Evolutionary conservation across 2,329 filamentous ascomycete species (phyloP).

Genomic region (Xylaria polymorpha): DNA sequence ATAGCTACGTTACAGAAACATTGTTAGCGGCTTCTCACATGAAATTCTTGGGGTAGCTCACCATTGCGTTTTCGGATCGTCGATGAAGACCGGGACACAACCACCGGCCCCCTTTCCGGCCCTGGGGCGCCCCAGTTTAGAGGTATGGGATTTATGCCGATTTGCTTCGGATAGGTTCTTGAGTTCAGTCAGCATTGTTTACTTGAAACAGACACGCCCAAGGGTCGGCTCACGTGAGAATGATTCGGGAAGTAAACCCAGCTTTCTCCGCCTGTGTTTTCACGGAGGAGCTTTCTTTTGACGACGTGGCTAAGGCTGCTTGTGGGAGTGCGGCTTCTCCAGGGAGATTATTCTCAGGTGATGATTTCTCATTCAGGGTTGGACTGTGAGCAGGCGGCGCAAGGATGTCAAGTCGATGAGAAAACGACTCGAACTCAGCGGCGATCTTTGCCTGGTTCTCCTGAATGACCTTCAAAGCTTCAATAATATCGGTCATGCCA

Average conservation of each 20-base stretch:
- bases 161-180: conserved; percentile 90
- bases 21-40: conserved; percentile 36
- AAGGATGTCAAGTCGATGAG: conserved; percentile 48
- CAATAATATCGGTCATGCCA: conserved; percentile 47
- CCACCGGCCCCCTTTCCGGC: conserved; percentile 83
- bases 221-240: conserved; percentile 60
- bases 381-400: conserved; percentile 42
- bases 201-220: not conserved
- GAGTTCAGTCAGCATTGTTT: conserved; percentile 31
- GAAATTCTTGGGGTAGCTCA: conserved; percentile 54
- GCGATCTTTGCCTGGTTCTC: conserved; percentile 47
- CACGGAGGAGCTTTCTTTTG: conserved; percentile 42
- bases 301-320: conserved; percentile 41
- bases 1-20: conserved; percentile 57
- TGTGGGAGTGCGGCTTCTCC: conserved; percentile 34
- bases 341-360: conserved; percentile 35
- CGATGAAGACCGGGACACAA: conserved; percentile 80
- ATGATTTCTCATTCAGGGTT: conserved; percentile 37
- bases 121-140: conserved; percentile 89
- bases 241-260: conserved; percentile 64
- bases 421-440: conserved; percentile 46
- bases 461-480: conserved; percentile 47
- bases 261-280: conserved; percentile 54
- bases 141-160: conserved; percentile 89
- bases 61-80: conserved; percentile 86